These are phyloP conservation scores for Juncus inflexus DNA, from an alignment of 176 grass and related monocot species.

Conservation along the genomic window DNA sequence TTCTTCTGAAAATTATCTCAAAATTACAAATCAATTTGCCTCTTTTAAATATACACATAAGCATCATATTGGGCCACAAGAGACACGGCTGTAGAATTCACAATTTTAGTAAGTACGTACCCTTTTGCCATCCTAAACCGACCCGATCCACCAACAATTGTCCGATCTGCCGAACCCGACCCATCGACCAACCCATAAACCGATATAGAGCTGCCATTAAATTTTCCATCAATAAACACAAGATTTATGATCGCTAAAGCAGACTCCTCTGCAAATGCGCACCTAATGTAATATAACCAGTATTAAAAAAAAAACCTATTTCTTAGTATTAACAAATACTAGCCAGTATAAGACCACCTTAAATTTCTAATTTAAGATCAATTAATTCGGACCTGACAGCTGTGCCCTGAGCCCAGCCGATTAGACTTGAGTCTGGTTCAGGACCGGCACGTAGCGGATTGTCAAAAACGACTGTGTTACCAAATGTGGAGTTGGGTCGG, in stretches of 20 bases:
- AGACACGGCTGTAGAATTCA: slow-evolving; percentile 24
- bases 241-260: slow-evolving; percentile 15
- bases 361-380: no score
- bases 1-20: neutral
- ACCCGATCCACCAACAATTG: slow-evolving; percentile 1
- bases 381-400: neutral
- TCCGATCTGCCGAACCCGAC: slow-evolving; percentile 18
- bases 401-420: slow-evolving; percentile 20
- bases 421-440: neutral
- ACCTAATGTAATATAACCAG: no score
- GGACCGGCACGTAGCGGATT: slow-evolving; percentile 9
- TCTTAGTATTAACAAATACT: no score
- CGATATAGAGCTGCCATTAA: slow-evolving; percentile 20
- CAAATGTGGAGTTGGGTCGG: slow-evolving; percentile 15
- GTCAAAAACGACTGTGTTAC: slow-evolving; percentile 29
- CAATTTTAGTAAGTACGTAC: slow-evolving; percentile 27
- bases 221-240: slow-evolving; percentile 4
- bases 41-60: slow-evolving; percentile 8
- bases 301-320: no score
- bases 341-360: no score
- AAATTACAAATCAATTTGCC: neutral
- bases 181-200: slow-evolving; percentile 19
- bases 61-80: slow-evolving; percentile 33
- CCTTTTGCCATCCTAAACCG: slow-evolving; percentile 30
- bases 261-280: slow-evolving; percentile 14